Evolutionary conservation across 805 yeast species (phyloP).

Genomic region (Saccharomyces jurei): DNA sequence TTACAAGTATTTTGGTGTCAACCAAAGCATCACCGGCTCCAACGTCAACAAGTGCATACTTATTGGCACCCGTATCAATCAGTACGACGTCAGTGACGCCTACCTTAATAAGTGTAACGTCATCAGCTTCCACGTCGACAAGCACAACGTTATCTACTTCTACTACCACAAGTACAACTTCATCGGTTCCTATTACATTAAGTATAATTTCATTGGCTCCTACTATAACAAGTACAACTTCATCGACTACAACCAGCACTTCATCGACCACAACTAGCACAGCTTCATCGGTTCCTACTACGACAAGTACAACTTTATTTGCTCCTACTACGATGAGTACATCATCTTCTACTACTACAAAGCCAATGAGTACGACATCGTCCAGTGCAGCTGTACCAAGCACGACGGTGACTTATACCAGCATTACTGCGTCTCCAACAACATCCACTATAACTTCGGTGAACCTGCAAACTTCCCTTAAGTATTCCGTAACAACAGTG

Average conservation of each 20-base stretch:
- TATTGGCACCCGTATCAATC: background rate
- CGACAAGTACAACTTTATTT: background rate
- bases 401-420: background rate
- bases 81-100: slow-evolving; percentile 1
- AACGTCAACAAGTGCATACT: background rate
- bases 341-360: slow-evolving; percentile 3
- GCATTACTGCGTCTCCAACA: slow-evolving; percentile 3
- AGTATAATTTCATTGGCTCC: slow-evolving; percentile 4
- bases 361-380: background rate
- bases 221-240: slow-evolving; percentile 3
- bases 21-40: background rate
- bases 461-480: slow-evolving; percentile 9
- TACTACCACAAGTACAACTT: slow-evolving; percentile 3
- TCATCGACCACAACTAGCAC: slow-evolving; percentile 4
- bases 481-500: slow-evolving; percentile 16
- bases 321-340: background rate
- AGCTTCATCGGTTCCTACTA: background rate
- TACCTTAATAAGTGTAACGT: background rate
- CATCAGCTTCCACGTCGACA: slow-evolving; percentile 5
- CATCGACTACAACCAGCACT: slow-evolving; percentile 1
- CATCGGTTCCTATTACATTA: slow-evolving; percentile 5
- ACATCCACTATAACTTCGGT: background rate
- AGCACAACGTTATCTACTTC: slow-evolving; percentile 5
- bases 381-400: background rate
- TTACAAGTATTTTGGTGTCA: background rate